phyloP scores from a whole-genome alignment of 768 basidiomycete genomes.

The Cystobasidium onofrii region DNA sequence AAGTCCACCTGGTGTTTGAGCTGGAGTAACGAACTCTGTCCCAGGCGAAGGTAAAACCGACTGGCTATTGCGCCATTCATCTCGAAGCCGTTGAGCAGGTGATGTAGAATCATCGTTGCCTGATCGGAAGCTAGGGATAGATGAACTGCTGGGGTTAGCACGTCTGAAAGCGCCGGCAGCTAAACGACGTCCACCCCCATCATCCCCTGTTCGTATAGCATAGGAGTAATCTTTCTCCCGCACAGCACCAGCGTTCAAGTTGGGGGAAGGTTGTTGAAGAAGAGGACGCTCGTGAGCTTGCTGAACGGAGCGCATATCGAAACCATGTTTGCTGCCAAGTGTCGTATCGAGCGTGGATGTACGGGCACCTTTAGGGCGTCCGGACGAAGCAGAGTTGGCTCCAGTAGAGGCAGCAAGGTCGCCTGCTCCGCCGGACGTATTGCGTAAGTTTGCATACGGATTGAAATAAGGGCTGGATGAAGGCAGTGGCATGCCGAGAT shows the following conservation, averaged over 20 bases:
- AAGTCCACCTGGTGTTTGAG: not conserved
- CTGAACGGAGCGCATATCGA: not conserved
- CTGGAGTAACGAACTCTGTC: not conserved
- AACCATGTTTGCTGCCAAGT: slow-evolving; percentile 11
- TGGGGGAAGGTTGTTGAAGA: slow-evolving; percentile 1
- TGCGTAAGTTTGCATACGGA: slow-evolving; percentile 20
- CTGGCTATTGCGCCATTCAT: slow-evolving; percentile 17
- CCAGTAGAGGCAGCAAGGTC: not conserved
- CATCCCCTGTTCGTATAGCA: slow-evolving; percentile 13
- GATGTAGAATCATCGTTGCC: not conserved
- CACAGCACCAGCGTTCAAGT: not conserved
- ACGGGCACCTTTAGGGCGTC: not conserved
- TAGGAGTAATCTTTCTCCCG: slow-evolving; percentile 12
- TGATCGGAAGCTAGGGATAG: not conserved
- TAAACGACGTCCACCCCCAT: slow-evolving; percentile 10
- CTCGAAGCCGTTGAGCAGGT: slow-evolving; percentile 12
- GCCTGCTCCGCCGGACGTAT: not conserved
- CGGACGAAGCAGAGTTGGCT: not conserved
- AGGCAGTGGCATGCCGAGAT: not conserved
- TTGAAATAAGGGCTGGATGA: slow-evolving; percentile 29
- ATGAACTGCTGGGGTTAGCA: not conserved
- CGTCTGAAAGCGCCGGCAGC: slow-evolving; percentile 25
- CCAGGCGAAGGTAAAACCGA: not conserved
- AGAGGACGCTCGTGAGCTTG: slow-evolving; percentile 11
- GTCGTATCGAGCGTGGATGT: not conserved